Evolutionary conservation across 2,329 filamentous ascomycete species (phyloP), one percentile per base, ranked within the genome.

Genomic region (Neophaeococcomyces mojaviensis): DNA sequence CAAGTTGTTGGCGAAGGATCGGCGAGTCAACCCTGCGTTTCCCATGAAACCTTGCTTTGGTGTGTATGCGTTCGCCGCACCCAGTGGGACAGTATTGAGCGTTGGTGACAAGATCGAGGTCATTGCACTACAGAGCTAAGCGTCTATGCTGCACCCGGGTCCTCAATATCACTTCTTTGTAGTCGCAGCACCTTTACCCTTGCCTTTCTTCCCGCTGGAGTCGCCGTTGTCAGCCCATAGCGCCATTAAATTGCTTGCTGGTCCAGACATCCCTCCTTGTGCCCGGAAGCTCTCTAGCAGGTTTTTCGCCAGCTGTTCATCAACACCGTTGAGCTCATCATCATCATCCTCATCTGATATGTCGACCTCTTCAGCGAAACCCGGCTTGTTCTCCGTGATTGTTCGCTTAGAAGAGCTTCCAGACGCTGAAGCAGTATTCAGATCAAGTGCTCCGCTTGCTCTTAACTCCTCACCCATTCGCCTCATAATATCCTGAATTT

Each of bases 221-320:
- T 16, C 9, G 20, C 26, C 30, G 13, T 39, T 34, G 19, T 46
- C 35, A 10, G 88, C 88, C 82, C 97, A 84, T 68, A 94, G 77
- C 5, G 82, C 83, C 58, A 98, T 74, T 49, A 98, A 70, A 61
- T 96, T 97, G 1, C 89, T 82, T 2, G 86, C 85, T 1, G 92
- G 92, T 0, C 92, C 92, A 26, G 87, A 74, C 71, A 84, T 78
- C 10, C 92, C 92, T 15, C 74, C 87, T 63, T 97, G 90, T 13
- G 86, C 83, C 61, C 94, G 94, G 66, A 98, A 89, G 57, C 87
- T 90, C 63, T 96, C 88, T 1, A 98, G 71, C 45, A 98, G 71
- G 59, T 97, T 97, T 63, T 85, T 88, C 15, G 86, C 88, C 19
- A 98, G 72, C 51, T 92, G 90, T 55, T 88, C 85, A 61, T 97